Base-by-base conservation (phyloP, 164 flowering plant genomes). In the Kingdonia uniflora region DNA sequence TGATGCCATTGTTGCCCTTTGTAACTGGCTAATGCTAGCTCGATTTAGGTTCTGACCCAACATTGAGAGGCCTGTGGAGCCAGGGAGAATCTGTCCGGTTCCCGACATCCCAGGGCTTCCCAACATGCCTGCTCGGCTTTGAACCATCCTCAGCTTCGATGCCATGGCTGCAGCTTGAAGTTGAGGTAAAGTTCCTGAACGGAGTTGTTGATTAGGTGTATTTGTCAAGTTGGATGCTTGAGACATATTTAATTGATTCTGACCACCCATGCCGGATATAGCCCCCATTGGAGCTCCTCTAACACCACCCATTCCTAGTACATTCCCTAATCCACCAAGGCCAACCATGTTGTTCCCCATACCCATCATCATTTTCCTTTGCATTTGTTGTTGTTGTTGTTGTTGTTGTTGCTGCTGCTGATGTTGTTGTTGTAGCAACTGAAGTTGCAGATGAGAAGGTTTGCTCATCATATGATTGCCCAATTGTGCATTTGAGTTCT, bases 291-390 rank as follows among this genome's bases (percentile, higher is more conserved):
- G 75, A 12, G 83, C 33, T 45, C 80, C 79, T 37, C 85, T 69
- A 20, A 72, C 71, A 48, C 80, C 77, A 2, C 85, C 87, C 51
- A 87, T 78, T 37, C 79, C 80, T 67, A 80, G 74, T 13, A 71
- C 72, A 68, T 63, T 81, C 29, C 81, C 74, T 20, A 84, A 57
- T 35, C 80, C 76, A 35, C 82, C 79, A 39, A 85, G 74, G 20
- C 87, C 84, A 50, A 74, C 84, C 67, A 80, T 72, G 65, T 65
- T 81, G 63, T 69, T 82, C 44, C 76, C 69, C 68, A 80, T 74
- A 23, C 82, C 81, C 78, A 76, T 69, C 80, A 80, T 72, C 77
- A 80, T 69, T 54, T 79, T 85, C 72, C 87, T 77, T 56, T 69
- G 85, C 76, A 73, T 65, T 49, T 62, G 80, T 39, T 61, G 55